Evolutionary conservation across 2,329 filamentous ascomycete species (phyloP).

Genomic region (Rutstroemia sydowiana): DNA sequence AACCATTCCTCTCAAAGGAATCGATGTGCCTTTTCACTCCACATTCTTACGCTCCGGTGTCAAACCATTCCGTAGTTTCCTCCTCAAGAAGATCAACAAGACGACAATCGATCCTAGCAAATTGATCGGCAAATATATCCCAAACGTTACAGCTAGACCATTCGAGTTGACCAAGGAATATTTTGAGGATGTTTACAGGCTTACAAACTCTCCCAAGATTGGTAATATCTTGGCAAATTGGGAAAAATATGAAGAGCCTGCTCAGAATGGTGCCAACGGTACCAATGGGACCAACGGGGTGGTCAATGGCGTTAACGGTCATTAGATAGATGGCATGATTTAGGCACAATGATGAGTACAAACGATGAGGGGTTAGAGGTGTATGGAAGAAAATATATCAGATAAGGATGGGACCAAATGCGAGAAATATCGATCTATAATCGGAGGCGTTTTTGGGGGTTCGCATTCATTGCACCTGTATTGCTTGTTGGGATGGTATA

Average conservation of each 20-base stretch:
- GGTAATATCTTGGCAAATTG: constrained; percentile 30
- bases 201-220: constrained; percentile 60
- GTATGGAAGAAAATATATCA: too few relatives aligned
- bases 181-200: constrained; percentile 94
- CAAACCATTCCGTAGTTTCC: constrained; percentile 96
- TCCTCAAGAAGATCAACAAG: constrained; percentile 99
- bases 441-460: too few relatives aligned
- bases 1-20: constrained; percentile 92
- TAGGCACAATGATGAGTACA: too few relatives aligned
- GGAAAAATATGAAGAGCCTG: constrained; percentile 31
- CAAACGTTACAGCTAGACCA: constrained; percentile 92
- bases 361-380: too few relatives aligned
- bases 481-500: too few relatives aligned
- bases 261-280: constrained; percentile 24
- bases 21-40: constrained; percentile 98
- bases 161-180: constrained; percentile 98
- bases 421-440: too few relatives aligned
- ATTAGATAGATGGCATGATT: too few relatives aligned
- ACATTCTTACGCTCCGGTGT: constrained; percentile 97
- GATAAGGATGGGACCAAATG: too few relatives aligned
- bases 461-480: too few relatives aligned
- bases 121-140: constrained; percentile 96
- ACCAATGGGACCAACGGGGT: too few relatives aligned
- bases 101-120: constrained; percentile 96
- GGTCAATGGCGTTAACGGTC: too few relatives aligned